phyloP scores from a whole-genome alignment of 306 rosid species.

The Quillaja saponaria region DNA sequence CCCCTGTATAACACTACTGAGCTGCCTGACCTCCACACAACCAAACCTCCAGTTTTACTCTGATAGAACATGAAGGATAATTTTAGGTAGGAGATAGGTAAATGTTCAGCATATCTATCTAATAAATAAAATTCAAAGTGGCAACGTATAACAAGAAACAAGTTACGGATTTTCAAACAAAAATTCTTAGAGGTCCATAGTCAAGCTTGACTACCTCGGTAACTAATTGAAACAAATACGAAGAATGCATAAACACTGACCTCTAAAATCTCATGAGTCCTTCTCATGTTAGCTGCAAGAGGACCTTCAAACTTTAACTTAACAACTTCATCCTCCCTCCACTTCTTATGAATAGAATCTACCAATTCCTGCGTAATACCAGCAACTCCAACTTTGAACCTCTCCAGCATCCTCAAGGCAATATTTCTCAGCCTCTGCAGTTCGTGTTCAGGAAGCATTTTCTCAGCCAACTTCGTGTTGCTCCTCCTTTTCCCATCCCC shows the following conservation, averaged over 20 bases:
- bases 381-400: slow-evolving; percentile 67
- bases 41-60: slow-evolving; percentile 85
- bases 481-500: slow-evolving; percentile 48
- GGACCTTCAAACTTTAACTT: slow-evolving; percentile 82
- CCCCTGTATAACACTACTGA: slow-evolving; percentile 83
- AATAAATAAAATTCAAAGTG: background rate
- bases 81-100: slow-evolving; percentile 25
- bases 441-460: slow-evolving; percentile 68
- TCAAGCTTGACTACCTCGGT: slow-evolving; percentile 12
- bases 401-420: slow-evolving; percentile 76
- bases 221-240: slow-evolving; percentile 14
- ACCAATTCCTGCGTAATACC: slow-evolving; percentile 81
- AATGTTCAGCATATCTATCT: slow-evolving; percentile 16
- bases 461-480: slow-evolving; percentile 60
- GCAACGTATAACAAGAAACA: slow-evolving; percentile 7
- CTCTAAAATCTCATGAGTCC: slow-evolving; percentile 73
- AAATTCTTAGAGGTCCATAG: background rate
- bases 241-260: slow-evolving; percentile 33
- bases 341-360: slow-evolving; percentile 59
- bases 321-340: slow-evolving; percentile 77
- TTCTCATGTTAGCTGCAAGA: slow-evolving; percentile 69
- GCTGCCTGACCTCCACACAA: slow-evolving; percentile 92
- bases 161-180: slow-evolving; percentile 13
- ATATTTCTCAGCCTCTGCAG: slow-evolving; percentile 78
- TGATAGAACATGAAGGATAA: slow-evolving; percentile 36